phyloP scores from a whole-genome alignment of 1,139 yeast genomes.

The Yarrowia galli region DNA sequence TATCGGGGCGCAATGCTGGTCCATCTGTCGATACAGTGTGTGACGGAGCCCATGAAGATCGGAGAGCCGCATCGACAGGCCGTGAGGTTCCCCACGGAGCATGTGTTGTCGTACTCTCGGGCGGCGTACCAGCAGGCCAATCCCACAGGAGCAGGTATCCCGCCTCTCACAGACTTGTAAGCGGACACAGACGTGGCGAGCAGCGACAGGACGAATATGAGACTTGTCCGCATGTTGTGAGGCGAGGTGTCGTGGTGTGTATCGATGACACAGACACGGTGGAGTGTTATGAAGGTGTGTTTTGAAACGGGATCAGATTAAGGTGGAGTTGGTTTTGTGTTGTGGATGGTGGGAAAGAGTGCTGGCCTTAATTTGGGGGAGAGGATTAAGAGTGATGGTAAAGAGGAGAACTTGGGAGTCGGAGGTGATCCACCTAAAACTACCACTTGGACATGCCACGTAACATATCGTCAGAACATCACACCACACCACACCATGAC shows the following conservation, averaged over 20 bases:
- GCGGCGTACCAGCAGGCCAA: slow-evolving; percentile 38
- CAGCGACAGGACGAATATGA: neutral
- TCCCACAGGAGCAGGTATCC: slow-evolving; percentile 18
- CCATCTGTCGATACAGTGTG: slow-evolving; percentile 29
- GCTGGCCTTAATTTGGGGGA: too few species aligned
- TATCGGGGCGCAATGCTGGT: slow-evolving; percentile 11
- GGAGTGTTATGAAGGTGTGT: neutral
- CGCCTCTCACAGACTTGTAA: slow-evolving; percentile 30
- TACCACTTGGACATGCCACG: too few species aligned
- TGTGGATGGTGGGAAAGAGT: too few species aligned
- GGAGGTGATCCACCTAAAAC: too few species aligned
- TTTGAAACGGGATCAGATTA: neutral
- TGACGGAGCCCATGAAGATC: slow-evolving; percentile 26
- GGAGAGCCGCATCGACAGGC: slow-evolving; percentile 35
- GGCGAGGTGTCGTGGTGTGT: neutral
- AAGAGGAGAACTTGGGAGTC: too few species aligned
- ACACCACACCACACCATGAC: neutral
- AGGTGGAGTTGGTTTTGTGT: too few species aligned
- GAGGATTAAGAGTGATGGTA: too few species aligned
- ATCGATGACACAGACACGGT: neutral
- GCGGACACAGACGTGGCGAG: slow-evolving; percentile 16
- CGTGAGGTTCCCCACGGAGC: slow-evolving; percentile 26
- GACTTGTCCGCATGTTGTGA: slow-evolving; percentile 10
- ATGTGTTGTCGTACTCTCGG: slow-evolving; percentile 25
- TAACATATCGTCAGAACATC: neutral